Evolutionary conservation across 2,329 filamentous ascomycete species (phyloP).

Genomic region (Trichoderma gracile): DNA sequence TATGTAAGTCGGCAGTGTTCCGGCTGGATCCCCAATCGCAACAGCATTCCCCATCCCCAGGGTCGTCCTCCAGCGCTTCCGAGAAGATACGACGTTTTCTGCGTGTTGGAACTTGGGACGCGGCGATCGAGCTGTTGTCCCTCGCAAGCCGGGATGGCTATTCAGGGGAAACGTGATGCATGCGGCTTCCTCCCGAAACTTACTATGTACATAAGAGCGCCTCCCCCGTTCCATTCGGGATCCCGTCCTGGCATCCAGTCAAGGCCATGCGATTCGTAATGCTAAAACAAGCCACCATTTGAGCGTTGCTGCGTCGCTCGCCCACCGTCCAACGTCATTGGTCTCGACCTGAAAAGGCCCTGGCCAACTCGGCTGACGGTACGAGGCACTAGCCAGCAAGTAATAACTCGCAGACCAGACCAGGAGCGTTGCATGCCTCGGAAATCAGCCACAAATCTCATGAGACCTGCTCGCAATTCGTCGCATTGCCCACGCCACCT

Average conservation of each 20-base stretch:
- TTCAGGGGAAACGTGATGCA: conserved; percentile 19
- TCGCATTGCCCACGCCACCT: conserved; percentile 4
- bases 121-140: not conserved
- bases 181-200: conserved; percentile 22
- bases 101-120: not conserved
- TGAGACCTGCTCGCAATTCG: not conserved
- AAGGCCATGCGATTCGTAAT: conserved; percentile 21
- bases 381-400: not conserved
- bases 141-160: not conserved
- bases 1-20: conserved; percentile 14
- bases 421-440: conserved; percentile 14
- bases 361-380: conserved; percentile 17
- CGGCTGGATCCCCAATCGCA: conserved; percentile 9
- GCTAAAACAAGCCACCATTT: conserved; percentile 15
- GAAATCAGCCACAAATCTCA: conserved; percentile 17
- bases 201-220: conserved; percentile 15
- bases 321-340: conserved; percentile 18
- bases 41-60: not conserved
- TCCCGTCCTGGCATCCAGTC: conserved; percentile 18
- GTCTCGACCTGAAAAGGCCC: conserved; percentile 21
- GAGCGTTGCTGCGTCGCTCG: conserved; percentile 4
- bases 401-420: not conserved
- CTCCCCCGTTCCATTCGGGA: conserved; percentile 14
- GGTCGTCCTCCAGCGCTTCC: not conserved
- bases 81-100: not conserved